Conservation (phyloP, 2,329 filamentous ascomycete genomes). For the Ophiostoma australiae region DNA sequence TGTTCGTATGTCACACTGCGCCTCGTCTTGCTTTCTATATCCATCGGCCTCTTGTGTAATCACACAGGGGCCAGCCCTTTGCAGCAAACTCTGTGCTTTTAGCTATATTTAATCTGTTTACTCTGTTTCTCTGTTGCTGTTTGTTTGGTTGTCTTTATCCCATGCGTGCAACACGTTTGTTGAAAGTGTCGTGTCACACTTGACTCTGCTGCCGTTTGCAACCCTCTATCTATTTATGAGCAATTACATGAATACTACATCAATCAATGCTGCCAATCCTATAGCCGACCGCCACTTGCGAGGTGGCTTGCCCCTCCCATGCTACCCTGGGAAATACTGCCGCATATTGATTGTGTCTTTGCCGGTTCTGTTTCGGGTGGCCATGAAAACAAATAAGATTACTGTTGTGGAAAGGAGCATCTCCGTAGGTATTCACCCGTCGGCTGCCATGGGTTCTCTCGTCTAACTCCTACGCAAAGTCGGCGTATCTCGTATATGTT, state of each 20-base stretch:
- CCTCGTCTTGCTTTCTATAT: constrained; percentile 10
- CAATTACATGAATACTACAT: background rate
- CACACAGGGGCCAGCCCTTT: background rate
- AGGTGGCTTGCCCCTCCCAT: constrained; percentile 19
- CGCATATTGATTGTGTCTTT: constrained; percentile 17
- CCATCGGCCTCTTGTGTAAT: background rate
- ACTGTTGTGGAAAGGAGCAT: background rate
- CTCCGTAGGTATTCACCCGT: background rate
- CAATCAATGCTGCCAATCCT: background rate
- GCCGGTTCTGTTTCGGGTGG: background rate
- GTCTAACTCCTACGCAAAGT: background rate
- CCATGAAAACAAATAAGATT: background rate
- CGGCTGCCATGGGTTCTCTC: background rate
- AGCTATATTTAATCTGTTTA: background rate
- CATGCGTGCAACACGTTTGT: background rate
- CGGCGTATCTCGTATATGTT: background rate
- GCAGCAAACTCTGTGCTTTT: background rate
- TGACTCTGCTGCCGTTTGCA: background rate
- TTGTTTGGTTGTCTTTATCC: background rate
- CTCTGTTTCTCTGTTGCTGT: background rate
- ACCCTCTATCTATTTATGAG: background rate
- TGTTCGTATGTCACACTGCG: constrained; percentile 18
- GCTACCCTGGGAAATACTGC: background rate
- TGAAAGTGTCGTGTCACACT: background rate
- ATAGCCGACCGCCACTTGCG: constrained; percentile 10